Evolutionary conservation across 306 rosid species (phyloP).

Genomic region (Pueraria montana): DNA sequence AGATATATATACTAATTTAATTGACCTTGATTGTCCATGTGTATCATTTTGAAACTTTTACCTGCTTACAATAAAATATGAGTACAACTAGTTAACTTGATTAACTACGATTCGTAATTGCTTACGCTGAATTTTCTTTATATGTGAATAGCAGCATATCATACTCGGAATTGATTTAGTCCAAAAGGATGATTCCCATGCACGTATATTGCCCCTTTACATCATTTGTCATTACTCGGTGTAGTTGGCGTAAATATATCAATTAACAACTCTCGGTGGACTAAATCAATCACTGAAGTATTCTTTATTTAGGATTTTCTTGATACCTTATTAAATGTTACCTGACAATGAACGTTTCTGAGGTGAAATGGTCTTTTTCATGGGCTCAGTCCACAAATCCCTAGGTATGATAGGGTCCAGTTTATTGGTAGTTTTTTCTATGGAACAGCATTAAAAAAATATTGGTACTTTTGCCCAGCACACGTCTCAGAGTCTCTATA

Average conservation of each 20-base stretch:
- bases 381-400: neutral
- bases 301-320: neutral
- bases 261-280: constrained; percentile 1
- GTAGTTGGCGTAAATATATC: neutral
- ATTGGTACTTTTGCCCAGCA: neutral
- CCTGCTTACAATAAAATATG: neutral
- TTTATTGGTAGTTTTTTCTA: neutral
- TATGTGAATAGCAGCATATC: neutral
- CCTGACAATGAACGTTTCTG: neutral
- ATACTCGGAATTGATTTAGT: neutral
- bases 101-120: neutral
- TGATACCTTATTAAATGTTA: neutral
- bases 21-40: no score
- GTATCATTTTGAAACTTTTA: neutral
- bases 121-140: neutral
- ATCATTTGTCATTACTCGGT: neutral
- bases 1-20: no score
- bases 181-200: neutral
- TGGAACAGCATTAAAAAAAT: neutral
- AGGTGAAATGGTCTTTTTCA: constrained; percentile 27
- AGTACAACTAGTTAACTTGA: neutral
- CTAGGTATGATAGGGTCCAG: neutral
- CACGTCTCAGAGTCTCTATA: neutral
- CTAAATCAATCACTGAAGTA: constrained; percentile 39
- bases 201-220: neutral